phyloP scores from a whole-genome alignment of 768 basidiomycete genomes.

The Gymnopilus dilepis region DNA sequence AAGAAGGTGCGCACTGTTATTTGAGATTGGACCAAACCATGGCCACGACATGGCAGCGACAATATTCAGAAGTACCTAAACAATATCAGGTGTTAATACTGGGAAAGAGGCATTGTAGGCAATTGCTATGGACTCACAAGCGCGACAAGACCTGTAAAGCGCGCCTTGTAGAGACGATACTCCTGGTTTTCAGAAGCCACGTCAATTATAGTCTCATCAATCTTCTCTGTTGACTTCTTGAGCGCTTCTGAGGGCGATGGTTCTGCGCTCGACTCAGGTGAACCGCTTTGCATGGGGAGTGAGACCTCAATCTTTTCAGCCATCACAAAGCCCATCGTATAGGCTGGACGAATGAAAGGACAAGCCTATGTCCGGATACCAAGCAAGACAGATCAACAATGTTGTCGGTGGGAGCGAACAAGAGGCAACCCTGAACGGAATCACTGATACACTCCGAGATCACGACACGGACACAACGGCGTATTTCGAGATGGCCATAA shows the following conservation, averaged over 20 bases:
- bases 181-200: not conserved
- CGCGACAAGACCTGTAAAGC: constrained; percentile 69
- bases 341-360: not conserved
- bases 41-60: constrained; percentile 71
- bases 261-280: not conserved
- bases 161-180: constrained; percentile 72
- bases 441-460: not conserved
- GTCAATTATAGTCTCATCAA: constrained; percentile 3
- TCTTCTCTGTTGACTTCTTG: constrained; percentile 1
- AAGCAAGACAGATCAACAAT: not conserved
- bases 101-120: not conserved
- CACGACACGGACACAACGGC: not conserved
- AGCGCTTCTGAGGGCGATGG: constrained; percentile 4
- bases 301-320: not conserved
- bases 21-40: constrained; percentile 88
- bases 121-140: constrained; percentile 48
- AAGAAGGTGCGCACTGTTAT: constrained; percentile 49
- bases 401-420: not conserved
- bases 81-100: not conserved
- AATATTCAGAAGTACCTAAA: constrained; percentile 64
- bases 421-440: not conserved
- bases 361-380: not conserved
- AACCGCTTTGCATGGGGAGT: not conserved
- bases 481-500: not conserved
- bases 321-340: not conserved